Base-by-base conservation (phyloP, 1,284 basidiomycete genomes). In the Ceratobasidium sp. region DNA sequence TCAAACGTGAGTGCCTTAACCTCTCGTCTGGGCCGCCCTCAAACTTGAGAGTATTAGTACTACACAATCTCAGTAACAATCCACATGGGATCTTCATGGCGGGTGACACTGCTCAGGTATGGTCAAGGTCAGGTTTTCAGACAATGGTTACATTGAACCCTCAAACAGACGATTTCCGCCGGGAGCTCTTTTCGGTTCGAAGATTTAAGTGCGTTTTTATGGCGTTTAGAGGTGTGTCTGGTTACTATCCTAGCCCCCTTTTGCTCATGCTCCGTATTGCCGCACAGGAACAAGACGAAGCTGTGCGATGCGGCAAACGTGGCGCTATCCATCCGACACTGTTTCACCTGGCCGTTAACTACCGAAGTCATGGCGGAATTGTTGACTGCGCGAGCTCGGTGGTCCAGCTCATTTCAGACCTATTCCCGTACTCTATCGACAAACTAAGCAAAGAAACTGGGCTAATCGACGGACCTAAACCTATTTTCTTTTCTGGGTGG, bases 81-180 rank as follows among this genome's bases (percentile, higher is more conserved):
- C 87, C 89, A 0, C 85, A 91, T 68, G 93, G 93, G 0, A 83
- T 93, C 30, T 93, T 94, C 81, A 94, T 91, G 91, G 93, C 92
- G 0, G 93, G 93, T 0, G 92, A 94, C 81, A 94, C 93, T 0
- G 92, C 93, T 0, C 92, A 75, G 62, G 73, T 66, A 41, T 48
- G 55, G 8, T 41, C 38, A 41, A 41, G 38, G 38, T 10, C 5
- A 6, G 38, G 10, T 41, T 41, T 41, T 41, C 38, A 41, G 38
- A 41, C 10, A 27, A 44, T 18, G 33, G 27, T 20, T 16, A 48
- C 23, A 50, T 30, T 12, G 30, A 5, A 14, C 48, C 20, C 16
- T 46, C 16, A 48, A 16, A 27, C 50, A 78, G 60, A 92, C 92
- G 0, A 93, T 94, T 20, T 90, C 91, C 0, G 87, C 88, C 0